Evolutionary conservation across 2,329 filamentous ascomycete species (phyloP), one percentile per base, ranked within the genome.

Genomic region (Exophiala calicioides): DNA sequence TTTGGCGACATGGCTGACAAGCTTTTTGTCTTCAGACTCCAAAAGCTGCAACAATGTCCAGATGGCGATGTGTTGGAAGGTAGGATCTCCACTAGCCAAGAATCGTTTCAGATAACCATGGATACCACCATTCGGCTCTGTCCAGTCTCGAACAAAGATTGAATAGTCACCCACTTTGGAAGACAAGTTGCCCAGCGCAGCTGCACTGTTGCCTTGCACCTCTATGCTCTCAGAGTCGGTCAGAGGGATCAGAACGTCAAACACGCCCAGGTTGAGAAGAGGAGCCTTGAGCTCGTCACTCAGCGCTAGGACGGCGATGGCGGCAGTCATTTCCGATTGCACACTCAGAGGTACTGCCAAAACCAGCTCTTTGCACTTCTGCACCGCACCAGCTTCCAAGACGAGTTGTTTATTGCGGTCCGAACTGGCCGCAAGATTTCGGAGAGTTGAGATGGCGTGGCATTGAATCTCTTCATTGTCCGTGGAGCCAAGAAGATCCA

Each of bases 401-500:
- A 98, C 93, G n/a, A 98, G 78, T 48, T 94, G 88, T 73, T 98
- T 98, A 78, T 98, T 98, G 54, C 89, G 84, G 66, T 98, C 93
- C 5, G 91, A 97, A 70, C 90, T 97, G 44, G 93, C 93, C 5
- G 93, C 93, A 48, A 98, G 77, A 62, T 98, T 98, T 55, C 93
- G 84, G 37, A 98, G 78, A 0, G 93, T 98, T 4, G 93, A 97
- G 57, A 98, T 98, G 47, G 93, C 93, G 64, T 98, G 93, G 65
- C 93, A 98, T 66, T 98, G 93, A 40, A 98, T 98, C 66, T 98
- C 93, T 68, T 98, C 93, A 64, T 96, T 96, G 60, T 97, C 91
- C 1, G 90, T 96, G 7, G 90, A 94, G 40, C 93, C 91, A 5
- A 98, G 79, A 1, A 98, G 78, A 58, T 97, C 90, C 18, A 98